Evolutionary conservation across 2,329 filamentous ascomycete species (phyloP), one percentile per base, ranked within the genome.

Genomic region (Trichoderma aggressivum): DNA sequence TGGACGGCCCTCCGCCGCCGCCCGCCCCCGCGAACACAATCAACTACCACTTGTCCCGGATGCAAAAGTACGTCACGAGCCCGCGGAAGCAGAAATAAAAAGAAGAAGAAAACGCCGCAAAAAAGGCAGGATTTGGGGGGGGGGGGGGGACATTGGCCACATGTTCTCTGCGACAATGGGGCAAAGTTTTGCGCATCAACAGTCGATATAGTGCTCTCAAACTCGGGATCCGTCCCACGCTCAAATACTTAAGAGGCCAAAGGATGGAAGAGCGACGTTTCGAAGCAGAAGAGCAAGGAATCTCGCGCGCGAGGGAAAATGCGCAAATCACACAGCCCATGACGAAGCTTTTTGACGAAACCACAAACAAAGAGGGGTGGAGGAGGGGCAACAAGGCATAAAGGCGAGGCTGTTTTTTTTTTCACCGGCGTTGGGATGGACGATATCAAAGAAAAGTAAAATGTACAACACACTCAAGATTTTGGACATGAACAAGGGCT

Each of bases 21-120:
- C 76, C 82, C 14, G 78, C 81, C 65, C 78, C 80, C 36, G 88
- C 89, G 79, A 93, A 91, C 84, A 95, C 90, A 81, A 94, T 98
- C 88, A 98, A 98, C 84, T 94, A 94, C 86, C 94, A 98, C 80
- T 85, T 98, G 56, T 88, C 88, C 75, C 89, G 96, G 85, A 97
- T 85, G 88, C 91, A 83, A 87, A 91, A 78, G 87, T 90, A 75
- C 84, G 90, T 87, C 88, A 94, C 81, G n/a, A 82, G 77, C 65
- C 79, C 77, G 62, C 73, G 74, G 74, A 83, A 80, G 77, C 77
- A 79, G 69, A 81, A 79, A 71, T 82, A 75, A 76, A 55, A n/a
- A n/a, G n/a, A n/a, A n/a, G n/a, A n/a, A n/a, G 30, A 28, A 55
- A 1, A 65, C 16, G 21, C 7, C 28, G 5, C 7, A 16, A 66